phyloP scores from a whole-genome alignment of 2,329 filamentous ascomycete species.

The Botryotinia globosa region DNA sequence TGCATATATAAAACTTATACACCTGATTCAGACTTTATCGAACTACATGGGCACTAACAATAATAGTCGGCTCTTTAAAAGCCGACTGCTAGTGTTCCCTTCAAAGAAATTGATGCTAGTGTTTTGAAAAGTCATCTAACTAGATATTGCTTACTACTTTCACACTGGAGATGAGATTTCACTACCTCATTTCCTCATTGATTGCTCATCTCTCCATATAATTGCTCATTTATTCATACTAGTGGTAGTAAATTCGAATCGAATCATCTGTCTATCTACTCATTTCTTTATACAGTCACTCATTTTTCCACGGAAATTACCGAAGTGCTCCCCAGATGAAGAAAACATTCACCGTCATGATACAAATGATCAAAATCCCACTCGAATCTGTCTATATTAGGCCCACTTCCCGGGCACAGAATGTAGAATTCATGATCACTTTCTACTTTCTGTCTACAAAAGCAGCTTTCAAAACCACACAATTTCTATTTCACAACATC shows the following conservation, averaged over 20 bases:
- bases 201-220: too few relatives aligned
- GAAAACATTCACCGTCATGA: not conserved
- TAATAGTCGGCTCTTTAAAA: too few relatives aligned
- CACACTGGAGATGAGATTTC: not conserved
- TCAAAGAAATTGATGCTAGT: not conserved
- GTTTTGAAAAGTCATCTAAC: not conserved
- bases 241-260: not conserved
- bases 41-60: not conserved
- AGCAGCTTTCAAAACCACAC: not conserved
- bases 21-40: not conserved
- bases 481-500: not conserved
- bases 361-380: not conserved
- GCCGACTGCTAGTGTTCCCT: too few relatives aligned
- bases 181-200: not conserved
- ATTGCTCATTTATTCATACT: not conserved
- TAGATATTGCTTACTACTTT: not conserved
- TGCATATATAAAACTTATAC: too few relatives aligned
- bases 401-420: not conserved
- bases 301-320: not conserved
- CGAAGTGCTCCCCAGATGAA: not conserved
- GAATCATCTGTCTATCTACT: not conserved
- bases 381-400: not conserved
- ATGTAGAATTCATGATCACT: not conserved
- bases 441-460: not conserved
- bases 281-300: not conserved